Base-by-base conservation (phyloP, 805 yeast species). In the Saccharomycopsis sp. region DNA sequence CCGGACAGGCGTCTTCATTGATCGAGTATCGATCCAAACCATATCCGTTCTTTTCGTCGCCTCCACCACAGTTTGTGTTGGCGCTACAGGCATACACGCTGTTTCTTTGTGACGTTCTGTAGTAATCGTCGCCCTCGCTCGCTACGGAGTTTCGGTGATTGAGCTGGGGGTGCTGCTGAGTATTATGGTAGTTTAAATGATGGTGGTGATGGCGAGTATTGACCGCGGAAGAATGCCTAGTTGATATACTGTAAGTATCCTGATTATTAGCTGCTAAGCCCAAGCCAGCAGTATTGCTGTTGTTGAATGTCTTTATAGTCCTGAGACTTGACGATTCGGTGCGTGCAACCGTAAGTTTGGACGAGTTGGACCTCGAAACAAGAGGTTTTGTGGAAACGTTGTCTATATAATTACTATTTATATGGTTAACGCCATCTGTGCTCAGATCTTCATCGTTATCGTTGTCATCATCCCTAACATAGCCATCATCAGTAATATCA, bases 121-220 rank as follows among this genome's bases (percentile, higher is more conserved):
- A 44, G 16, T 44, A 44, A 7, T 74, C 68, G 51, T 74, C 75
- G 2, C 77, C 65, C 61, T 73, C 77, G 3, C 75, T 74, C 9
- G 71, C 73, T 18, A 76, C 79, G 4, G 48, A 44, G 21, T 44
- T 44, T 44, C 48, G 8, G 7, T 20, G 18, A 12, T 44, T 4
- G 9, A 20, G 16, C 16, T 16, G 21, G 21, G 7, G 48, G 16
- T 44, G 48, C 7, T 12, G 48, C 8, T 44, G 48, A 4, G 18
- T 16, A 37, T 37, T 37, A 12, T 44, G 21, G 21, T 44, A 44
- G 18, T 44, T n/a, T 5, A 29, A 12, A 16, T 44, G 4, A 12
- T 44, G 21, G 48, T 44, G 48, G 21, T 5, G 8, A 44, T 44
- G 18, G 21, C 48, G 48, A 44, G 4, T 44, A 44, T 44, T 44